A percentile compares a stretch with the other conserved stretches of the same genome.
phyloP scores from a whole-genome alignment of 2,329 filamentous ascomycete genomes.

The Arthrinium puccinioides region DNA sequence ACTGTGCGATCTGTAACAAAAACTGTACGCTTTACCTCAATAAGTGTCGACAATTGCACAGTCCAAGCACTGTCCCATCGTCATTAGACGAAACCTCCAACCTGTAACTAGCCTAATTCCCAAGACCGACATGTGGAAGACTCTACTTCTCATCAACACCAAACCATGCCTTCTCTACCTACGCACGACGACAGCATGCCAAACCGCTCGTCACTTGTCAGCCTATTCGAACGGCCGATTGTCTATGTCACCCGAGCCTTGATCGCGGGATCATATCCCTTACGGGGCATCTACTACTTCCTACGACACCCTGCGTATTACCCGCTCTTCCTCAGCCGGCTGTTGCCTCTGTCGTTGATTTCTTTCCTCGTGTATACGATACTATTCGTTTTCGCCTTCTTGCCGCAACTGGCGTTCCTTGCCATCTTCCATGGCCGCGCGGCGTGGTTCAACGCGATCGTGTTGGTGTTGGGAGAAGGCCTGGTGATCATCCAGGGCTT shows the following conservation, averaged over 20 bases:
- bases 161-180: too few relatives aligned
- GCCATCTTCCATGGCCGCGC: slow-evolving; percentile 80
- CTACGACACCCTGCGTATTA: slow-evolving; percentile 69
- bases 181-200: too few relatives aligned
- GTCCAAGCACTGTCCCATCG: too few relatives aligned
- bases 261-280: slow-evolving; percentile 45
- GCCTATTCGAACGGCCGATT: slow-evolving; percentile 26
- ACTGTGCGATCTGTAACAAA: too few relatives aligned
- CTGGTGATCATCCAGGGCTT: slow-evolving; percentile 62
- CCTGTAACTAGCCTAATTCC: too few relatives aligned
- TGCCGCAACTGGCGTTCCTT: slow-evolving; percentile 84
- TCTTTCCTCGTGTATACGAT: slow-evolving; percentile 78
- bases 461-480: slow-evolving; percentile 80
- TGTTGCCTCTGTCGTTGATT: slow-evolving; percentile 75
- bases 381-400: slow-evolving; percentile 80
- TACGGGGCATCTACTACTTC: slow-evolving; percentile 79
- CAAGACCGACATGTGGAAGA: too few relatives aligned
- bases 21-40: too few relatives aligned
- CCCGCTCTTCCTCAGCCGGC: slow-evolving; percentile 68
- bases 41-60: too few relatives aligned
- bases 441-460: slow-evolving; percentile 84
- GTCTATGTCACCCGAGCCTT: slow-evolving; percentile 36
- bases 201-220: too few relatives aligned
- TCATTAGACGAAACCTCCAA: too few relatives aligned
- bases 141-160: too few relatives aligned